phyloP scores from a whole-genome alignment of 1,139 yeast genomes.

The Geotrichum klebahnii region DNA sequence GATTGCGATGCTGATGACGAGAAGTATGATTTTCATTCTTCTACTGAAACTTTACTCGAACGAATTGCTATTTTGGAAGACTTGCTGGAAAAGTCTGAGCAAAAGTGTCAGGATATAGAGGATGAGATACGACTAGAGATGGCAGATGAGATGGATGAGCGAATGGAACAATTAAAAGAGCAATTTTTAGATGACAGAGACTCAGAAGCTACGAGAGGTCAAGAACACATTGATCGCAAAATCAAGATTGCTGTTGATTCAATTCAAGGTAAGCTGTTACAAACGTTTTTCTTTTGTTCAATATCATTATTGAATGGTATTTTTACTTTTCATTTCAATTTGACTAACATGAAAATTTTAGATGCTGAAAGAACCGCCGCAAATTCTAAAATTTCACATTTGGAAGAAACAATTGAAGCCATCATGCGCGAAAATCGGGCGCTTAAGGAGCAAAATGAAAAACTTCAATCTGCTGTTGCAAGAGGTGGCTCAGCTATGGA shows the following conservation, averaged over 20 bases:
- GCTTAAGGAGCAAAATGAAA: slow-evolving; percentile 7
- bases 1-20: slow-evolving; percentile 12
- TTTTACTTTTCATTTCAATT: not conserved
- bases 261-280: slow-evolving; percentile 1
- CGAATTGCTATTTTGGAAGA: slow-evolving; percentile 29
- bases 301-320: no score
- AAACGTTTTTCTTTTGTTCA: no score
- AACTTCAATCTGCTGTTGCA: not conserved
- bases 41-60: slow-evolving; percentile 16
- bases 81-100: slow-evolving; percentile 28
- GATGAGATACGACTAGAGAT: slow-evolving; percentile 37
- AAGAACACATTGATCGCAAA: slow-evolving; percentile 19
- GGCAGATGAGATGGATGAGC: slow-evolving; percentile 36
- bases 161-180: slow-evolving; percentile 33
- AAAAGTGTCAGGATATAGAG: slow-evolving; percentile 32
- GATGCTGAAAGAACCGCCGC: slow-evolving; percentile 12
- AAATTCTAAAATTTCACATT: not conserved
- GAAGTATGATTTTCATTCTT: not conserved
- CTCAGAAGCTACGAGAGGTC: slow-evolving; percentile 23
- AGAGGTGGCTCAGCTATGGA: no score
- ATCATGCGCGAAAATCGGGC: slow-evolving; percentile 12
- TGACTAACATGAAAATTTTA: not conserved
- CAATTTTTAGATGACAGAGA: slow-evolving; percentile 32
- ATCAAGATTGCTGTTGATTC: slow-evolving; percentile 15
- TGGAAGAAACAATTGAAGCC: slow-evolving; percentile 5